Percentiles rank a stretch among this genome's conserved stretches.
Conservation (phyloP, 805 yeast species). For the Yamadazyma insecticola region DNA sequence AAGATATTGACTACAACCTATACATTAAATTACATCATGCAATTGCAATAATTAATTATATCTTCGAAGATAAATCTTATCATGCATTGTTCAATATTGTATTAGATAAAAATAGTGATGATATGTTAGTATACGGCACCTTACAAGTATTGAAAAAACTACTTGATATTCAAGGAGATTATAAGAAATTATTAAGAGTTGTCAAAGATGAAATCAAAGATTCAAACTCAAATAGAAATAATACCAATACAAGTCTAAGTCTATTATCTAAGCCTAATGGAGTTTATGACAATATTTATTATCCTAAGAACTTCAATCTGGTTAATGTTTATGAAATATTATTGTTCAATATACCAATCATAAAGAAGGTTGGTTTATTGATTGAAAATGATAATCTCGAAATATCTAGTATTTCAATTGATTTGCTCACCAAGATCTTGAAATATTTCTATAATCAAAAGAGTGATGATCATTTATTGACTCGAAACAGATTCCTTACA, state of each 20-base stretch:
- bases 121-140: conserved; percentile 19
- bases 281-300: too few relatives aligned
- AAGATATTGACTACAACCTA: conserved; percentile 15
- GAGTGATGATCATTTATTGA: conserved; percentile 23
- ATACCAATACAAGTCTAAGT: background rate
- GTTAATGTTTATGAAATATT: conserved; percentile 69
- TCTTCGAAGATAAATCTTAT: conserved; percentile 59
- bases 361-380: conserved; percentile 72
- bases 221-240: background rate
- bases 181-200: conserved; percentile 13
- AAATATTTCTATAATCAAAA: conserved; percentile 8
- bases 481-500: conserved; percentile 61
- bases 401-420: conserved; percentile 51
- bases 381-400: conserved; percentile 52
- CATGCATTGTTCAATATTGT: conserved; percentile 51
- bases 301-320: conserved; percentile 47
- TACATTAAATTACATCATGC: conserved; percentile 67
- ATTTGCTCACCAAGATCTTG: conserved; percentile 47
- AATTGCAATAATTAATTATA: conserved; percentile 53
- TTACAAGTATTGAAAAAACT: conserved; percentile 21
- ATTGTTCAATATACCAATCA: conserved; percentile 61
- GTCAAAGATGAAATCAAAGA: background rate
- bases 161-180: conserved; percentile 46
- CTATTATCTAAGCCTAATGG: too few relatives aligned
- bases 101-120: conserved; percentile 61